Evolutionary conservation across 2,329 filamentous ascomycete genomes (phyloP).

Genomic region (Epichloe gansuensis): DNA sequence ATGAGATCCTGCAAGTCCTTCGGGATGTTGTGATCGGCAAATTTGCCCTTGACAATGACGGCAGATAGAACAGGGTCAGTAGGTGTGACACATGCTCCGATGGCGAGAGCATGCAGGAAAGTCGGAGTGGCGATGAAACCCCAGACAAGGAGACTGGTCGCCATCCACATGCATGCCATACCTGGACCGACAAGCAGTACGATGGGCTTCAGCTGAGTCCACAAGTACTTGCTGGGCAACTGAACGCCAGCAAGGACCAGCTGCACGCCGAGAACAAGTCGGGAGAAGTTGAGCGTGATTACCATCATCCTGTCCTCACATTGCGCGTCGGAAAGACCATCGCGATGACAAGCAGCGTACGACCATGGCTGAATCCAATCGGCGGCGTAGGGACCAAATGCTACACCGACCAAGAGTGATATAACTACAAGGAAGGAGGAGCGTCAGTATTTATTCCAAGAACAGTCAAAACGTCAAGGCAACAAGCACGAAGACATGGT

Average conservation of each 20-base stretch:
- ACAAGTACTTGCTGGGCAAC: slow-evolving; percentile 69
- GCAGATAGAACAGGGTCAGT: slow-evolving; percentile 83
- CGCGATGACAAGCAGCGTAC: slow-evolving; percentile 42
- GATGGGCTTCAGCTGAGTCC: slow-evolving; percentile 65
- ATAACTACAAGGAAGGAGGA: slow-evolving; percentile 42
- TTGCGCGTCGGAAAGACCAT: slow-evolving; percentile 9
- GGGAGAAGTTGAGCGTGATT: slow-evolving; percentile 72
- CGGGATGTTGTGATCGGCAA: slow-evolving; percentile 82
- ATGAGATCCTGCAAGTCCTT: slow-evolving; percentile 69
- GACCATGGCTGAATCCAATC: slow-evolving; percentile 64
- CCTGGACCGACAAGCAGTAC: slow-evolving; percentile 65
- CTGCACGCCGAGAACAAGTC: slow-evolving; percentile 81
- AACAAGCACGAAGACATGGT: no score
- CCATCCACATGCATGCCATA: slow-evolving; percentile 79
- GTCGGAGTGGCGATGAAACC: slow-evolving; percentile 56
- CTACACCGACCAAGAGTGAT: slow-evolving; percentile 64
- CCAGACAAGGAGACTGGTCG: slow-evolving; percentile 69
- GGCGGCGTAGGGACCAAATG: slow-evolving; percentile 64
- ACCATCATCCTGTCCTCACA: slow-evolving; percentile 46
- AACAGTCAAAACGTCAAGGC: no score
- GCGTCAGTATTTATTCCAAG: neutral
- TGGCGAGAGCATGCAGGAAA: slow-evolving; percentile 66
- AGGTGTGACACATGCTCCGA: slow-evolving; percentile 81
- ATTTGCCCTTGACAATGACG: slow-evolving; percentile 85
- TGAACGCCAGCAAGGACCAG: slow-evolving; percentile 81